Evolutionary conservation across 2,329 filamentous ascomycete species (phyloP), one percentile per base, ranked within the genome.

Genomic region (Ascochyta clinopodiicola): DNA sequence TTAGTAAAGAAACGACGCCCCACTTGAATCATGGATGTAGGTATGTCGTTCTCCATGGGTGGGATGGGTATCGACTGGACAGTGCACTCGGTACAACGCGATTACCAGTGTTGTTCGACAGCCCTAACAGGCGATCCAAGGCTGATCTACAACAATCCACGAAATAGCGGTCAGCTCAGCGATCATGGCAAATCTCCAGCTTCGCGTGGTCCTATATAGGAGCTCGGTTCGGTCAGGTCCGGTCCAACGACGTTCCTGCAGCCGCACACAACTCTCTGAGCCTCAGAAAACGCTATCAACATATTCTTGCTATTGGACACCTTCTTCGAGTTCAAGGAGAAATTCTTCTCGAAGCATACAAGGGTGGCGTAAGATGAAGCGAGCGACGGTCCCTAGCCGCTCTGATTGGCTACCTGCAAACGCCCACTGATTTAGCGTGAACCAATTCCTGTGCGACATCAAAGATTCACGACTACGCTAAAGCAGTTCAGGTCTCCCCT

Each of bases 371-470:
- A 44, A 45, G 44, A 27, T 42, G 44, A 52, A 57, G 39, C 50
- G 40, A 49, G 40, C 50, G 53, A 42, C 37, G 29, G 27, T 25
- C 3, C 13, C 35, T 43, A n/a, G 13, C 42, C 45, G 29, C 19
- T 45, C 19, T 62, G 59, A 62, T 62, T 64, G 59, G 62, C 38
- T 19, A 44, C 7, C 24, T n/a, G 35, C 42, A 56, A 50, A 57
- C 57, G 59, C 57, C 57, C 48, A 27, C 56, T 58, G 60, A 54
- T 59, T 54, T 60, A 56, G 54, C 48, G 47, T 35, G 53, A 61
- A 52, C 62, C 62, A 65, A 59, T 61, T 57, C 47, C 52, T 51
- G 56, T 57, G 54, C 62, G 47, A 65, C 62, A 55, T 60, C 43
- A 37, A 29, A 46, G n/a, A 15, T 53, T 42, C 32, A 56, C 44